Conservation (phyloP, 2,329 filamentous ascomycete genomes). For the Sclerotiophoma versabilis region DNA sequence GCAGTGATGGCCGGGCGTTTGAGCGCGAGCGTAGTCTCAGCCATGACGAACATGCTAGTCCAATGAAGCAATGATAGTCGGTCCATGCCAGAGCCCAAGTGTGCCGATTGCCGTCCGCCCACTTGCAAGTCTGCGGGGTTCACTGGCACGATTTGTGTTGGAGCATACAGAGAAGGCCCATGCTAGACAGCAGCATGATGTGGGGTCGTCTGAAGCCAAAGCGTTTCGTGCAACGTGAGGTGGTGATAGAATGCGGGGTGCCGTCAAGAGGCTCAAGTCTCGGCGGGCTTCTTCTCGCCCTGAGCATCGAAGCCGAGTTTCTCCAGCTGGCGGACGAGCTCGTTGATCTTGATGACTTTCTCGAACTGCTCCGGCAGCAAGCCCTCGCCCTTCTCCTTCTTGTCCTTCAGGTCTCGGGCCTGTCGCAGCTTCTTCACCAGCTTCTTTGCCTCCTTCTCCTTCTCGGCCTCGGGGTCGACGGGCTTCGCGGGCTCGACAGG, state of each 20-base stretch:
- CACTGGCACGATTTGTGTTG: background rate
- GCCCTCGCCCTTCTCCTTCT: slow-evolving; percentile 85
- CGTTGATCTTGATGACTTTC: slow-evolving; percentile 96
- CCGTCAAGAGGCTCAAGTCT: slow-evolving; percentile 31
- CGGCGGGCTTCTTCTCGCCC: slow-evolving; percentile 67
- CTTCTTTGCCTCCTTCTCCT: slow-evolving; percentile 90
- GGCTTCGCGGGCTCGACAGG: slow-evolving; percentile 35
- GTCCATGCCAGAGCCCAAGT: background rate
- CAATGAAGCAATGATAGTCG: background rate
- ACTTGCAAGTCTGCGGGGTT: background rate
- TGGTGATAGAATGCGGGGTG: background rate
- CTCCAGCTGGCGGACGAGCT: slow-evolving; percentile 88
- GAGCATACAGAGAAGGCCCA: background rate
- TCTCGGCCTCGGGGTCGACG: slow-evolving; percentile 75
- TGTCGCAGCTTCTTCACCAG: slow-evolving; percentile 95
- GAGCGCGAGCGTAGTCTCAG: background rate
- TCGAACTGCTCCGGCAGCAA: slow-evolving; percentile 93
- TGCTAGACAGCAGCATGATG: background rate
- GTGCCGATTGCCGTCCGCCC: background rate
- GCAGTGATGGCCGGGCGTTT: background rate
- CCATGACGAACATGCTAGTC: background rate
- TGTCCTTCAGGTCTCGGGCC: slow-evolving; percentile 85
- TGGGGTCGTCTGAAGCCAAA: background rate
- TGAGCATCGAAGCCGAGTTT: slow-evolving; percentile 83
- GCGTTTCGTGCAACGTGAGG: background rate